phyloP scores from a whole-genome alignment of 164 flowering plant species.

The Vitis riparia region DNA sequence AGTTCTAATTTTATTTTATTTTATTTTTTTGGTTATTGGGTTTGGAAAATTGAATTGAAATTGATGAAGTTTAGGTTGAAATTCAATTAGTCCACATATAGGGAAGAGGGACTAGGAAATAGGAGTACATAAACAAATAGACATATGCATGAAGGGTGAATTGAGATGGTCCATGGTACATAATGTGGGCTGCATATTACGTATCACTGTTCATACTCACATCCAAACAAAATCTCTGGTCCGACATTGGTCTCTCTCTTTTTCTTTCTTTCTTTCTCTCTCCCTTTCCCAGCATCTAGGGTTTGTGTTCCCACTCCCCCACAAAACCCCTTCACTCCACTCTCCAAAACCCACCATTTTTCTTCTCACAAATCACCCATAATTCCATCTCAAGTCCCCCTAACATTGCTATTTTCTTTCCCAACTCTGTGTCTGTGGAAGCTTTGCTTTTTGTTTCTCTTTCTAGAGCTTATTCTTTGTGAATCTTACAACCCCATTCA shows the following conservation, averaged over 20 bases:
- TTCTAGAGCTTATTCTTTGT: background rate
- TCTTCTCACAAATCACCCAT: background rate
- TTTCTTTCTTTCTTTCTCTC: background rate
- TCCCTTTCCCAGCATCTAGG: conserved; percentile 7
- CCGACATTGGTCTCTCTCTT: background rate
- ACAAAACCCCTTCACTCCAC: background rate
- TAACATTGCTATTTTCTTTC: too few species aligned
- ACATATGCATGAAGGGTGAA: background rate
- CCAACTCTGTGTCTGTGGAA: too few species aligned
- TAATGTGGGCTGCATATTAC: conserved; percentile 10
- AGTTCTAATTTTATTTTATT: too few species aligned
- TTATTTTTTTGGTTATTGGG: too few species aligned
- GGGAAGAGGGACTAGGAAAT: too few species aligned
- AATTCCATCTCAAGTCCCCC: background rate
- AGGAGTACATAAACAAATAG: too few species aligned
- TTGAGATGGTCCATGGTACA: background rate
- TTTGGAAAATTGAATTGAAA: too few species aligned
- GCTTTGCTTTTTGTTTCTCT: background rate
- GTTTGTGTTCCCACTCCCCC: conserved; percentile 1
- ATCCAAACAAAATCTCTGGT: conserved; percentile 5
- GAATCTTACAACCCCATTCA: background rate
- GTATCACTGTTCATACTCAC: conserved; percentile 2
- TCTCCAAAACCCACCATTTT: conserved; percentile 1
- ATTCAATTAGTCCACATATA: too few species aligned
- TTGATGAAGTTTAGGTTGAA: too few species aligned